phyloP scores from a whole-genome alignment of 2,329 filamentous ascomycete species.

The Aspergillus quadrilineatus region DNA sequence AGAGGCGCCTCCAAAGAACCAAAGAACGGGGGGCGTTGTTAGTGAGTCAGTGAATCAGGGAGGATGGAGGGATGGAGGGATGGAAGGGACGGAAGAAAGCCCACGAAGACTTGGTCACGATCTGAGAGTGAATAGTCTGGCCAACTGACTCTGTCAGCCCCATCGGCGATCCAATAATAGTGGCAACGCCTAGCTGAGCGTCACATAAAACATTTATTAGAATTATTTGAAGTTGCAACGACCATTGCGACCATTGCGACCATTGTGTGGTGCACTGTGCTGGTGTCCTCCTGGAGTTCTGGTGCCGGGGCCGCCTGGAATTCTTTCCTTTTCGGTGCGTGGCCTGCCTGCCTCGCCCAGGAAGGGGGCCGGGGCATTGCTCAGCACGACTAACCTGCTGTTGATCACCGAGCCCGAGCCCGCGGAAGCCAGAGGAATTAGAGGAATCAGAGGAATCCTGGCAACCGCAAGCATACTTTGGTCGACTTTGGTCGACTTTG shows the following conservation, averaged over 20 bases:
- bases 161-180: constrained; percentile 40
- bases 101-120: neutral
- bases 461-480: constrained; percentile 7
- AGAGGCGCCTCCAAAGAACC: constrained; percentile 10
- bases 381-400: constrained; percentile 27
- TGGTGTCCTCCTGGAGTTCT: neutral
- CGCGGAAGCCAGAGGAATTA: constrained; percentile 12
- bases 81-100: constrained; percentile 13
- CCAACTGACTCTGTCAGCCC: constrained; percentile 26
- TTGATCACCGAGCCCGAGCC: constrained; percentile 27
- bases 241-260: constrained; percentile 28
- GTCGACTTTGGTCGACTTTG: neutral
- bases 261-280: constrained; percentile 10
- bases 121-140: constrained; percentile 11
- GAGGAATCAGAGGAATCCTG: neutral
- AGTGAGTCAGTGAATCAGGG: neutral
- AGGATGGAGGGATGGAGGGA: constrained; percentile 4
- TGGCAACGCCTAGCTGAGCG: constrained; percentile 22
- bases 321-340: constrained; percentile 9
- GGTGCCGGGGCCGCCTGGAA: constrained; percentile 13
- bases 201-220: constrained; percentile 15
- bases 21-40: constrained; percentile 12
- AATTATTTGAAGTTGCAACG: constrained; percentile 23
- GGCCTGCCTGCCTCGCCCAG: neutral
- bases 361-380: constrained; percentile 26